phyloP scores from a whole-genome alignment of 1,284 basidiomycete genomes.

The Polyporus tsugae region DNA sequence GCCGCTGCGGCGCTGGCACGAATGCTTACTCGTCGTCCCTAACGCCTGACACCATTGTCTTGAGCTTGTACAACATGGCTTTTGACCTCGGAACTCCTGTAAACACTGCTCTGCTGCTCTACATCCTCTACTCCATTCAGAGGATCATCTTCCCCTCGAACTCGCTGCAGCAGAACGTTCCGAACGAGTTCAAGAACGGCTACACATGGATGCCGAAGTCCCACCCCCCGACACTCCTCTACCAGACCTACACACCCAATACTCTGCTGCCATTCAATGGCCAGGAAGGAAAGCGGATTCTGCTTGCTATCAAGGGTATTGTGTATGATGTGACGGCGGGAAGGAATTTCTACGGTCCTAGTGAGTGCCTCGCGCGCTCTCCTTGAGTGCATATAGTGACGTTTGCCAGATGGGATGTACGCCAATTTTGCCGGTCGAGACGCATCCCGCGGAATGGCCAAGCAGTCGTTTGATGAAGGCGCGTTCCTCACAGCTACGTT shows the following conservation, averaged over 20 bases:
- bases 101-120: conserved; percentile 78
- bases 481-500: conserved; percentile 37
- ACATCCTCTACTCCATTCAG: conserved; percentile 82
- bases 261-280: conserved; percentile 78
- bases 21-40: not conserved
- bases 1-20: not conserved
- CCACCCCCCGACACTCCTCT: conserved; percentile 81
- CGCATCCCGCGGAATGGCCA: conserved; percentile 95
- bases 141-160: conserved; percentile 75
- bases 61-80: conserved; percentile 35
- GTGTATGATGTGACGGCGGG: conserved; percentile 95
- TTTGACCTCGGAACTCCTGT: conserved; percentile 70
- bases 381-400: conserved; percentile 5
- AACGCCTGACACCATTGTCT: not conserved
- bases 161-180: conserved; percentile 55
- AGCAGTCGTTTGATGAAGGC: conserved; percentile 94
- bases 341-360: conserved; percentile 91
- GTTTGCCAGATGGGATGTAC: conserved; percentile 84
- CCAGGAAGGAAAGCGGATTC: conserved; percentile 71
- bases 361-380: conserved; percentile 50
- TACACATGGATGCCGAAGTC: conserved; percentile 89
- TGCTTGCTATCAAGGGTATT: conserved; percentile 86
- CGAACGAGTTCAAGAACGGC: conserved; percentile 76
- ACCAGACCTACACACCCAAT: conserved; percentile 79
- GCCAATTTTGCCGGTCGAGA: conserved; percentile 97